A percentile compares a stretch with the other conserved stretches of the same genome.
Evolutionary conservation across 2,329 filamentous ascomycete genomes (phyloP).

Genomic region (Colletotrichum tofieldiae): DNA sequence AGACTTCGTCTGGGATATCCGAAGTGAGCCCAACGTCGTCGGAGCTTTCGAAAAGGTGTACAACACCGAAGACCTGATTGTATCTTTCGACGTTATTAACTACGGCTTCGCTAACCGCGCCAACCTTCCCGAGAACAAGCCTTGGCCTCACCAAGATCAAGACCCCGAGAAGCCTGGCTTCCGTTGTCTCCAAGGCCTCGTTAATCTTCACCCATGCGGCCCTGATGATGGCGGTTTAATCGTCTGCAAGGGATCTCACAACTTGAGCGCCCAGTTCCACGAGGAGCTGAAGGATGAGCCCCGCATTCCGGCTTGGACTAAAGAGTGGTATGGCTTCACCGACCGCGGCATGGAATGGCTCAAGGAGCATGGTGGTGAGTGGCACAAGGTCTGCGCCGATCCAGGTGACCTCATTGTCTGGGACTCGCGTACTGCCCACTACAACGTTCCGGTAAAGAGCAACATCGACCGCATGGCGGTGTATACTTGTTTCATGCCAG

Average conservation of each 20-base stretch:
- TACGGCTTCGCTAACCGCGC: slow-evolving; percentile 59
- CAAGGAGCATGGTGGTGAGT: slow-evolving; percentile 50
- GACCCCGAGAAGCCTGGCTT: slow-evolving; percentile 62
- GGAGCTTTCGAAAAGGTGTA: slow-evolving; percentile 63
- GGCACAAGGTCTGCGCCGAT: slow-evolving; percentile 57
- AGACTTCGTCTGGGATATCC: slow-evolving; percentile 64
- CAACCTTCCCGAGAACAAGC: slow-evolving; percentile 55
- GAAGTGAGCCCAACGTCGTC: slow-evolving; percentile 63
- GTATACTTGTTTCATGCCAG: slow-evolving; percentile 61
- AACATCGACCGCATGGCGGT: slow-evolving; percentile 51
- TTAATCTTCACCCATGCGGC: slow-evolving; percentile 59
- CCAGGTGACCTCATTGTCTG: slow-evolving; percentile 61
- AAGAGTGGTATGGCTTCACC: slow-evolving; percentile 55
- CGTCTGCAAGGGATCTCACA: slow-evolving; percentile 51
- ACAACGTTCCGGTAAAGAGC: slow-evolving; percentile 55
- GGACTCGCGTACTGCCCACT: slow-evolving; percentile 65
- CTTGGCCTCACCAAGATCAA: slow-evolving; percentile 62
- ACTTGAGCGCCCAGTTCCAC: slow-evolving; percentile 54
- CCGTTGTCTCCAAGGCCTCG: slow-evolving; percentile 66
- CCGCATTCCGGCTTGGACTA: slow-evolving; percentile 54
- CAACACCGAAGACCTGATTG: slow-evolving; percentile 61
- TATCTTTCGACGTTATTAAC: slow-evolving; percentile 65
- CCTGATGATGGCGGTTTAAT: slow-evolving; percentile 54
- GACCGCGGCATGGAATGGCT: slow-evolving; percentile 56
- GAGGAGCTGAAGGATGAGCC: slow-evolving; percentile 52